These are phyloP conservation scores for Leucogyrophana mollusca DNA, from an alignment of 768 basidiomycete species.

Conservation along the genomic window DNA sequence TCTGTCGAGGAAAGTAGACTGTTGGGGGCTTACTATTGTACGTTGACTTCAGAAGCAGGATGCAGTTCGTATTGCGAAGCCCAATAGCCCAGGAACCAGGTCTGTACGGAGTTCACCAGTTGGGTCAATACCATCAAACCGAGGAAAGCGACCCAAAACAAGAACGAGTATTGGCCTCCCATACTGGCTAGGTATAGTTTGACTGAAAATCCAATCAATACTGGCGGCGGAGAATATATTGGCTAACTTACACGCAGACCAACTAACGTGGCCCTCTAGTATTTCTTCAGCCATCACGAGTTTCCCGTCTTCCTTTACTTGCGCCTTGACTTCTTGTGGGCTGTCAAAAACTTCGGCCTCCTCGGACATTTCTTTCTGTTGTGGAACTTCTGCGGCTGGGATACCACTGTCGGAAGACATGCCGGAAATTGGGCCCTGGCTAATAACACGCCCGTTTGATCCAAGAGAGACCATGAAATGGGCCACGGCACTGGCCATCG, in stretches of 20 bases:
- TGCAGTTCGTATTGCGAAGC: constrained; percentile 38
- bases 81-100: constrained; percentile 47
- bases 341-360: constrained; percentile 20
- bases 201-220: constrained; percentile 23
- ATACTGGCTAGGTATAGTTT: constrained; percentile 27
- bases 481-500: constrained; percentile 21
- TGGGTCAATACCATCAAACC: constrained; percentile 21
- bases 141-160: constrained; percentile 29
- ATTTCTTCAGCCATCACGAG: constrained; percentile 68
- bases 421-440: constrained; percentile 49
- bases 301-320: constrained; percentile 41
- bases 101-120: constrained; percentile 25
- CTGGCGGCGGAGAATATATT: not conserved
- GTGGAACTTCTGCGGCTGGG: constrained; percentile 10
- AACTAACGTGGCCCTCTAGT: constrained; percentile 56
- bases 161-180: constrained; percentile 23
- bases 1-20: too few relatives aligned
- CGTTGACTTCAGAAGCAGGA: constrained; percentile 31
- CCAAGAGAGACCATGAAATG: constrained; percentile 53
- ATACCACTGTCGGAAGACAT: constrained; percentile 40
- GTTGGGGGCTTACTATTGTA: constrained; percentile 27
- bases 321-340: constrained; percentile 13
- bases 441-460: constrained; percentile 48
- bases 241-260: constrained; percentile 38
- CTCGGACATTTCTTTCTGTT: constrained; percentile 9